Percentiles rank a stretch among this genome's conserved stretches.
Conservation (phyloP, 495 filamentous ascomycete species). For the Echria macrotheca region DNA sequence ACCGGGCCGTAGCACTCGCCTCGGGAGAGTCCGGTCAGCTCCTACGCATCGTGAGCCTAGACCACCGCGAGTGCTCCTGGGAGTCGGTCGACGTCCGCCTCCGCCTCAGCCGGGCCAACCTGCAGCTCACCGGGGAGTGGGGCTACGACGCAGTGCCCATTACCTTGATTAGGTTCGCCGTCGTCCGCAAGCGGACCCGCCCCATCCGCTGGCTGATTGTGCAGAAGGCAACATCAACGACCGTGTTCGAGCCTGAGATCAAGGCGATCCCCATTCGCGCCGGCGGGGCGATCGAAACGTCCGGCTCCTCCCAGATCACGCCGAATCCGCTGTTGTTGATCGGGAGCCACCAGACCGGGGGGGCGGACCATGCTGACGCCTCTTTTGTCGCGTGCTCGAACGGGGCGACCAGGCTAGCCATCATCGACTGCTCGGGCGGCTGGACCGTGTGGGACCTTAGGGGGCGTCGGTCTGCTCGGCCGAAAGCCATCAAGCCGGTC, state of each 20-base stretch:
- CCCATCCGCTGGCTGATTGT: constrained; percentile 56
- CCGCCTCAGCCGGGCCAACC: constrained; percentile 28
- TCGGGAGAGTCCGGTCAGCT: constrained; percentile 48
- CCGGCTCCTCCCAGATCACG: constrained; percentile 40
- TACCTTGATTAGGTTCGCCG: constrained; percentile 60
- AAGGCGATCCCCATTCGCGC: constrained; percentile 16
- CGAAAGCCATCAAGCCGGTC: constrained; percentile 25
- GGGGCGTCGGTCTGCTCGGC: constrained; percentile 27
- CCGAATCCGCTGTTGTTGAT: constrained; percentile 58
- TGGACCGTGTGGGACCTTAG: constrained; percentile 74
- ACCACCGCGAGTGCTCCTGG: constrained; percentile 43
- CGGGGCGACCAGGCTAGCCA: constrained; percentile 67
- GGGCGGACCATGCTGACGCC: constrained; percentile 60
- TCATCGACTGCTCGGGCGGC: constrained; percentile 64
- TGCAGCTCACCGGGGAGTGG: constrained; percentile 43
- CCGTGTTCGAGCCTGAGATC: constrained; percentile 55
- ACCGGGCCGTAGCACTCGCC: constrained; percentile 41
- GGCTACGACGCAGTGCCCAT: constrained; percentile 53
- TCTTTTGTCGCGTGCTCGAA: too few species aligned
- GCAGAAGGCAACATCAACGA: constrained; percentile 51
- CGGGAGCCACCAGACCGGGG: constrained; percentile 47
- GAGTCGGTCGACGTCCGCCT: constrained; percentile 32
- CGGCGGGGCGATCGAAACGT: neutral
- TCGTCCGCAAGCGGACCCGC: constrained; percentile 40
- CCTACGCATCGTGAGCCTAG: constrained; percentile 43